Conservation (phyloP, 2,329 filamentous ascomycete species). For the Fusarium cicatricum region DNA sequence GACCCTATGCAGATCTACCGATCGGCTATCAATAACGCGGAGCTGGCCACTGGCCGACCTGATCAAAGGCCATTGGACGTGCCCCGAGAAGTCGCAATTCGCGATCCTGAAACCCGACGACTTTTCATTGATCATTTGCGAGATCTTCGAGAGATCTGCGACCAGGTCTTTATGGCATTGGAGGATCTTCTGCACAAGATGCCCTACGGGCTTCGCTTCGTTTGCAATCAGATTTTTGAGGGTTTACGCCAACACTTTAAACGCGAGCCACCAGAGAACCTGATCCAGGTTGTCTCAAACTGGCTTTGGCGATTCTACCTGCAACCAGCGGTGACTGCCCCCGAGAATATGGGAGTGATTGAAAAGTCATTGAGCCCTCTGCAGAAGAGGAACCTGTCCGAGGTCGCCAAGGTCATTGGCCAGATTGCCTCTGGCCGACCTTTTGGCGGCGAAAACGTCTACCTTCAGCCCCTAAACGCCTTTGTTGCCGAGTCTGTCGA, state of each 20-base stretch:
- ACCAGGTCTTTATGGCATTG: slow-evolving; percentile 83
- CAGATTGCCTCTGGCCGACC: slow-evolving; percentile 89
- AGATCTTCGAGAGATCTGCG: slow-evolving; percentile 91
- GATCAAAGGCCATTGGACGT: slow-evolving; percentile 86
- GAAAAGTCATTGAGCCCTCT: slow-evolving; percentile 88
- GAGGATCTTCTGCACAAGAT: slow-evolving; percentile 87
- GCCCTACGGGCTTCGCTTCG: slow-evolving; percentile 90
- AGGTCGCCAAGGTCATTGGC: slow-evolving; percentile 89
- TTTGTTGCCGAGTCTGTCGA: slow-evolving; percentile 88
- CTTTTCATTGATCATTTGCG: slow-evolving; percentile 95
- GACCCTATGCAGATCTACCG: slow-evolving; percentile 98
- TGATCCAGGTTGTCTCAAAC: slow-evolving; percentile 84
- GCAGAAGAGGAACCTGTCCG: slow-evolving; percentile 89
- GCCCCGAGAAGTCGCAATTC: slow-evolving; percentile 91
- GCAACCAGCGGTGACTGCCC: slow-evolving; percentile 85
- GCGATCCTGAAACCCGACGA: slow-evolving; percentile 89
- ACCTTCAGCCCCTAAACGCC: slow-evolving; percentile 92
- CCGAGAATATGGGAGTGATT: slow-evolving; percentile 91
- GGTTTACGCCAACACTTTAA: slow-evolving; percentile 79
- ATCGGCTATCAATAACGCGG: slow-evolving; percentile 95
- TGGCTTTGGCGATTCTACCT: slow-evolving; percentile 97
- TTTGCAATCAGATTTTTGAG: slow-evolving; percentile 87
- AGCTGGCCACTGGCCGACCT: slow-evolving; percentile 86
- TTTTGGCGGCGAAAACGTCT: slow-evolving; percentile 94
- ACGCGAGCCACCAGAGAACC: slow-evolving; percentile 76